Evolutionary conservation across 129 eudicot species (phyloP).

Genomic region (Pulicaria dysenterica): DNA sequence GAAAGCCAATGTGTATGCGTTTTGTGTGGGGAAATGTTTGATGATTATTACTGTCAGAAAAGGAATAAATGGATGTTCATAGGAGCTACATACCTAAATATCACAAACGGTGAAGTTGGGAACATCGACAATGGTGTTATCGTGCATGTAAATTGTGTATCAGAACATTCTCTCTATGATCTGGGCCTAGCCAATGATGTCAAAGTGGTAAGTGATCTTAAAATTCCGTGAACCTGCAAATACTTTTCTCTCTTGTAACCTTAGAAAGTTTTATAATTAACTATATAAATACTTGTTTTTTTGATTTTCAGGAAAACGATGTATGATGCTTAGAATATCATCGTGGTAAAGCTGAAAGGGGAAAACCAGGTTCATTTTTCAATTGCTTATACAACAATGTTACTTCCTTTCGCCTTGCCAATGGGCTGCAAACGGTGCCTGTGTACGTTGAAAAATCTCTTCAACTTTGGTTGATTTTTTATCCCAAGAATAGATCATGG

Average conservation of each 20-base stretch:
- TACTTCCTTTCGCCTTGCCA: constrained; percentile 26
- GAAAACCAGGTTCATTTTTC: constrained; percentile 35
- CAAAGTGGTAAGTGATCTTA: constrained; percentile 50
- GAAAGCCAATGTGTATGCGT: constrained; percentile 78
- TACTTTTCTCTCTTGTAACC: not conserved
- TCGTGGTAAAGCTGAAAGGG: not conserved
- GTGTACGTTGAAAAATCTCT: constrained; percentile 20
- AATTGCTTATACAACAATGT: constrained; percentile 23
- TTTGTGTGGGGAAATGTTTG: constrained; percentile 87
- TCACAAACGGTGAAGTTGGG: constrained; percentile 33
- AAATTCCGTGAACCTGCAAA: not conserved
- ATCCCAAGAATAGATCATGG: constrained; percentile 29
- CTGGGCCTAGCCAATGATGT: constrained; percentile 54
- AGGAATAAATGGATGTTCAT: constrained; percentile 81
- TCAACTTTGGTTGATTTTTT: constrained; percentile 10
- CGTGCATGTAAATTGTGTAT: constrained; percentile 66
- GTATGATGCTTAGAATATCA: constrained; percentile 19
- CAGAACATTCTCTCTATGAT: constrained; percentile 52
- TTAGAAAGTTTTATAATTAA: constrained; percentile 11
- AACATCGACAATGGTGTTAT: constrained; percentile 40
- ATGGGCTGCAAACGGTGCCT: not conserved
- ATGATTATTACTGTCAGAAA: constrained; percentile 64
- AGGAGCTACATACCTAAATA: constrained; percentile 61
- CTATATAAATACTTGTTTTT: not conserved
- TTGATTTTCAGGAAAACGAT: constrained; percentile 42